A percentile compares a stretch with the other conserved stretches of the same genome.
These are phyloP conservation scores for Cutaneotrichosporon cavernicola DNA, from an alignment of 1,284 basidiomycete species.

Conservation along the genomic window DNA sequence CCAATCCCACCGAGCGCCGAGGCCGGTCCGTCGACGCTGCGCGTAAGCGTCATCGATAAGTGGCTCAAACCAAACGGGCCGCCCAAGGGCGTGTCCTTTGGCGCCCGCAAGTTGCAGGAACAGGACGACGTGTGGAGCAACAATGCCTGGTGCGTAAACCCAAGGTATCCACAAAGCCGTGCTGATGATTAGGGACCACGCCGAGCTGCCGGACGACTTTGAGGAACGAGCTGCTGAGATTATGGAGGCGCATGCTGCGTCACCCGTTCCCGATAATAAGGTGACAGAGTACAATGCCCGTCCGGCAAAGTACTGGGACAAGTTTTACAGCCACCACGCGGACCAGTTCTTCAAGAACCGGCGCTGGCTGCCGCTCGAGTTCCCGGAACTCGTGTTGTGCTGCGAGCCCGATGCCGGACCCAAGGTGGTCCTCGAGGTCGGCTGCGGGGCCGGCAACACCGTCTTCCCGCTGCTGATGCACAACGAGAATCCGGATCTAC, in stretches of 20 bases:
- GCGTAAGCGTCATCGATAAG: conserved; percentile 43
- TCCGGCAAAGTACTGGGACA: conserved; percentile 66
- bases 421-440: conserved; percentile 73
- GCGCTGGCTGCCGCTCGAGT: conserved; percentile 91
- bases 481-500: conserved; percentile 77
- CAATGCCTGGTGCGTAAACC: conserved; percentile 49
- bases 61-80: conserved; percentile 50
- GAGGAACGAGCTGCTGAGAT: conserved; percentile 65
- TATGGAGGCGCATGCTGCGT: conserved; percentile 64
- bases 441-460: conserved; percentile 91
- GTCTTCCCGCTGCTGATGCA: conserved; percentile 81
- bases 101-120: conserved; percentile 45
- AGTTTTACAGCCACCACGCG: conserved; percentile 80
- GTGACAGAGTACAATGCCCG: conserved; percentile 36
- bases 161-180: neutral
- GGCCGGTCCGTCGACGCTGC: conserved; percentile 26
- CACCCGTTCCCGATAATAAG: conserved; percentile 64
- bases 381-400: conserved; percentile 74
- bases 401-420: conserved; percentile 71
- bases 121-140: conserved; percentile 49
- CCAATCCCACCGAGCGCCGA: conserved; percentile 14
- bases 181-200: conserved; percentile 67
- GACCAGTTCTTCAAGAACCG: conserved; percentile 81
- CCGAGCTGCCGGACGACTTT: conserved; percentile 77
- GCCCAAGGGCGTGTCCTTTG: conserved; percentile 47